Evolutionary conservation across 2,329 filamentous ascomycete genomes (phyloP).

Genomic region (Aspergillus sp.): DNA sequence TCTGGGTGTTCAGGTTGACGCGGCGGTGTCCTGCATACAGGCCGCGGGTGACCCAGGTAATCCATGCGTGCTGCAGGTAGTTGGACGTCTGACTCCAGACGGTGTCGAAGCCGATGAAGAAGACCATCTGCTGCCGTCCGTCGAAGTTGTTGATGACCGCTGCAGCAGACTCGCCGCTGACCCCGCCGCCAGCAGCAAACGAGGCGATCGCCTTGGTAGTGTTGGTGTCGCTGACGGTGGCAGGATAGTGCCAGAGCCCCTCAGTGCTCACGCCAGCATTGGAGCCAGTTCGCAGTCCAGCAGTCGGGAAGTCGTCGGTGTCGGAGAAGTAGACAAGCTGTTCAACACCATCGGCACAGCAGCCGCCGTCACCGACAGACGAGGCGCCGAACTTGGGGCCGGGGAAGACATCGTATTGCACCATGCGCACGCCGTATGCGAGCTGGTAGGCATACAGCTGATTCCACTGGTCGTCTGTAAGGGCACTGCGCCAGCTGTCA

Average conservation of each 20-base stretch:
- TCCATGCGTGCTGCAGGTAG: conserved; percentile 62
- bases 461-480: conserved; percentile 58
- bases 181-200: conserved; percentile 49
- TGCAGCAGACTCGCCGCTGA: conserved; percentile 46
- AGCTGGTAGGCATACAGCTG: conserved; percentile 59
- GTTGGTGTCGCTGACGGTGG: conserved; percentile 53
- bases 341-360: conserved; percentile 51
- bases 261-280: conserved; percentile 48
- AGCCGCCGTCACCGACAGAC: conserved; percentile 40
- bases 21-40: conserved; percentile 57
- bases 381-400: conserved; percentile 50
- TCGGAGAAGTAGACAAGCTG: conserved; percentile 58
- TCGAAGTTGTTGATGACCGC: conserved; percentile 61
- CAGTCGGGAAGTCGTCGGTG: conserved; percentile 53
- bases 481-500: conserved; percentile 50
- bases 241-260: conserved; percentile 61
- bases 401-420: conserved; percentile 60
- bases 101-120: conserved; percentile 57
- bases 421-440: conserved; percentile 60
- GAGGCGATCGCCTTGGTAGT: conserved; percentile 57
- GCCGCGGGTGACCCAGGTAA: conserved; percentile 62
- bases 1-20: conserved; percentile 56
- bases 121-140: conserved; percentile 62
- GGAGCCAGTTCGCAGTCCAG: conserved; percentile 51
- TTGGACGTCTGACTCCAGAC: conserved; percentile 56